These are phyloP conservation scores for Castanopsis chinensis DNA, from an alignment of 306 rosid species.

Conservation along the genomic window DNA sequence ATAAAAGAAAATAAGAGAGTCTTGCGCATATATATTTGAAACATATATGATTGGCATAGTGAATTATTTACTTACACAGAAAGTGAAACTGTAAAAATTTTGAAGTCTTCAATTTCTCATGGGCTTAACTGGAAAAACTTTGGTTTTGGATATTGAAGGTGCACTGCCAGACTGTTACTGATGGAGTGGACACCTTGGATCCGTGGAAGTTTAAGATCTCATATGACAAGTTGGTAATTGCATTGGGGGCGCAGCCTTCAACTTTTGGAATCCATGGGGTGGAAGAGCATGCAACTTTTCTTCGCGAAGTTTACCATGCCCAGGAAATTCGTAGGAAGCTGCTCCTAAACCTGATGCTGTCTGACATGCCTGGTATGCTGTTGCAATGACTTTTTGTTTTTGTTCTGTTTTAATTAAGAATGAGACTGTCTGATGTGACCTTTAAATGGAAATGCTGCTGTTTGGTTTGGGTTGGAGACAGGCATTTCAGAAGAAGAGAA, in stretches of 20 bases:
- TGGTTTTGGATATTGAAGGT: slow-evolving; percentile 56
- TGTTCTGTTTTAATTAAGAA: background rate
- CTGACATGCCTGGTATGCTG: slow-evolving; percentile 78
- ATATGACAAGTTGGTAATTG: slow-evolving; percentile 84
- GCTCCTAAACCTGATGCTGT: slow-evolving; percentile 85
- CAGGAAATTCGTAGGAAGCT: slow-evolving; percentile 96
- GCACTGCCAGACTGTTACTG: slow-evolving; percentile 76
- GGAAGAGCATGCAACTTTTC: slow-evolving; percentile 78
- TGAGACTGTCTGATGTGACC: slow-evolving; percentile 14
- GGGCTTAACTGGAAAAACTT: slow-evolving; percentile 22
- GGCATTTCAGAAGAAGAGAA: slow-evolving; percentile 80
- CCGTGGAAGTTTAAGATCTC: slow-evolving; percentile 85
- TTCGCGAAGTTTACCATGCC: slow-evolving; percentile 93
- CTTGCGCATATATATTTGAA: too few species aligned
- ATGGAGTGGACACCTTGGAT: slow-evolving; percentile 47
- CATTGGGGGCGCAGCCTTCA: slow-evolving; percentile 74
- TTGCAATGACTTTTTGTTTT: background rate
- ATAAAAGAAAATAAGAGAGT: too few species aligned
- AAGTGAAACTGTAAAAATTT: background rate
- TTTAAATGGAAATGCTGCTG: slow-evolving; percentile 1
- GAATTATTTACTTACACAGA: background rate
- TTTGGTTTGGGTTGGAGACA: slow-evolving; percentile 39
- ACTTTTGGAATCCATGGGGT: slow-evolving; percentile 96
- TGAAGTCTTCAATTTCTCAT: background rate
- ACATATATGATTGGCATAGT: background rate